Evolutionary conservation across 2,329 filamentous ascomycete genomes (phyloP).

Genomic region (Aspergillus ochraceus): DNA sequence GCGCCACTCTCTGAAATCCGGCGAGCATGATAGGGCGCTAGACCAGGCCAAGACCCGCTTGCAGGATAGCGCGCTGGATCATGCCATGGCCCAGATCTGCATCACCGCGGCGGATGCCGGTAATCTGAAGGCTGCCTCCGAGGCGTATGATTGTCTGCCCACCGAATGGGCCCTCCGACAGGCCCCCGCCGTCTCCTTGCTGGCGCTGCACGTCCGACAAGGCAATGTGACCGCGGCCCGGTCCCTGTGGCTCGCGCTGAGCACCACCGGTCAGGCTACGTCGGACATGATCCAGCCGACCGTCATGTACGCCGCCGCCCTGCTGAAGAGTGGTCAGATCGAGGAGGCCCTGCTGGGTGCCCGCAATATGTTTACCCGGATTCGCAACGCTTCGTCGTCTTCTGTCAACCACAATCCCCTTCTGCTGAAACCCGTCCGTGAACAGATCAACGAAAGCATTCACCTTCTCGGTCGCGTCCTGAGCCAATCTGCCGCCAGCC

Average conservation of each 20-base stretch:
- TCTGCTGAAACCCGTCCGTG: slow-evolving; percentile 58
- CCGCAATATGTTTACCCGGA: slow-evolving; percentile 82
- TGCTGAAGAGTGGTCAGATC: slow-evolving; percentile 82
- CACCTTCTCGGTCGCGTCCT: slow-evolving; percentile 66
- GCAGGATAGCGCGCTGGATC: slow-evolving; percentile 59
- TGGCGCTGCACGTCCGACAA: slow-evolving; percentile 81
- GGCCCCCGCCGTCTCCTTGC: slow-evolving; percentile 70
- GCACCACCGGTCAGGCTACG: slow-evolving; percentile 56
- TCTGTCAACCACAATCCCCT: slow-evolving; percentile 47
- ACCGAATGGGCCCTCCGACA: slow-evolving; percentile 53
- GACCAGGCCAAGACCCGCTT: slow-evolving; percentile 63
- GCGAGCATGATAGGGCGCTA: slow-evolving; percentile 72
- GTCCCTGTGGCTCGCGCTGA: slow-evolving; percentile 77
- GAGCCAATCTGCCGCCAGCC: slow-evolving; percentile 51
- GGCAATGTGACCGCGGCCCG: slow-evolving; percentile 76
- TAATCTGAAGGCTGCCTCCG: slow-evolving; percentile 65
- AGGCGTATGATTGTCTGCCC: slow-evolving; percentile 63
- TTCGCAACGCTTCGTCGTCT: slow-evolving; percentile 58
- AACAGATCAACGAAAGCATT: slow-evolving; percentile 84
- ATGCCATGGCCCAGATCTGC: slow-evolving; percentile 72
- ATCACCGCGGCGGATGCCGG: slow-evolving; percentile 77
- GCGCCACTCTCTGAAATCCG: slow-evolving; percentile 70
- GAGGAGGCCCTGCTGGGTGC: slow-evolving; percentile 78
- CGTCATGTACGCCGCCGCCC: slow-evolving; percentile 83
- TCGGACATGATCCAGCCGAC: slow-evolving; percentile 78